Evolutionary conservation across 768 basidiomycete species (phyloP).

Genomic region (Multifurca ochricompacta): DNA sequence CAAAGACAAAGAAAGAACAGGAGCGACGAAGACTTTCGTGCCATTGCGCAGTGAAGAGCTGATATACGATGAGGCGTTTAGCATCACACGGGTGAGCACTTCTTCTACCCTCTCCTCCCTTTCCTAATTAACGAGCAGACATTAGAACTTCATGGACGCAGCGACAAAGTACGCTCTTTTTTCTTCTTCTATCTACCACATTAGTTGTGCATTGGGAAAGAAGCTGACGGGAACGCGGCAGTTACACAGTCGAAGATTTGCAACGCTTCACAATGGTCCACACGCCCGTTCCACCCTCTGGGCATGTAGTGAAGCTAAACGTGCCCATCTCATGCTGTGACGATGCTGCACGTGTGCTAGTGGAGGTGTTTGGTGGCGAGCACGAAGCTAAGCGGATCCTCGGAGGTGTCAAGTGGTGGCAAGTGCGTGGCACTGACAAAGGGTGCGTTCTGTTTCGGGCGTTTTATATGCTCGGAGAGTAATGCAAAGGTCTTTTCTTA

Average conservation of each 20-base stretch:
- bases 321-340: conserved; percentile 72
- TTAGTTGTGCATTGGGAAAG: too few species aligned
- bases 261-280: conserved; percentile 73
- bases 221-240: too few species aligned
- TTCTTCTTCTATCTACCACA: background rate
- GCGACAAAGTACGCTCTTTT: conserved; percentile 49
- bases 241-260: conserved; percentile 79
- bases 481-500: conserved; percentile 24
- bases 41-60: conserved; percentile 61
- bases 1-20: background rate
- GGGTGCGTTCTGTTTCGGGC: conserved; percentile 45
- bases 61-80: conserved; percentile 74
- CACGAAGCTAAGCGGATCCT: conserved; percentile 57
- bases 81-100: conserved; percentile 50
- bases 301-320: conserved; percentile 57
- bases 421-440: conserved; percentile 64
- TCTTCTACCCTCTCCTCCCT: conserved; percentile 12
- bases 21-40: background rate
- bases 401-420: conserved; percentile 97
- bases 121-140: background rate
- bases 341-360: conserved; percentile 61
- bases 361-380: conserved; percentile 77
- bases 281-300: conserved; percentile 80
- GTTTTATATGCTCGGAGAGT: too few species aligned
- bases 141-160: conserved; percentile 63